Base-by-base conservation (phyloP, 129 eudicot genomes). In the Erigeron canadensis region DNA sequence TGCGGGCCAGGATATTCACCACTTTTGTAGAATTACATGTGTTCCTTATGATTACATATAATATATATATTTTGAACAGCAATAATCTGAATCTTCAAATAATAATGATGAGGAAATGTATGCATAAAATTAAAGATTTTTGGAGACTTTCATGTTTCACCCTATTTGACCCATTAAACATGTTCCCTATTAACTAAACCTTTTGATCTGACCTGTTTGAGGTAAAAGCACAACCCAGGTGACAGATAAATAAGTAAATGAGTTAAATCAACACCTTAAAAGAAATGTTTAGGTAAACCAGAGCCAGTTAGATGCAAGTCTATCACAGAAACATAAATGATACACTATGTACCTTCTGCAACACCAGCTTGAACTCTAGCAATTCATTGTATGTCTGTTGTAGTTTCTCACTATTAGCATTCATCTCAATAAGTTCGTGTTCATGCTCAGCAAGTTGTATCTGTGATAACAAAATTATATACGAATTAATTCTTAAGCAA, bases 381-480 rank as follows among this genome's bases (percentile, higher is more conserved):
- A 93, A 81, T 86, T 93, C 96, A 67, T 87, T 93, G 59, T 83
- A 93, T 62, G 98, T 81, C 57, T 84, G 88, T 63, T 76, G 88
- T 73, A 93, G 81, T 66, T 85, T 89, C 83, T 89, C 98, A 62
- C 95, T 87, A 78, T 93, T 93, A 23, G 84, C 67, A 75, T 89
- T 93, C 96, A 87, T 93, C 86, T 93, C 98, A 47, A 85, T 83
- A 46, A 93, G 84, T 84, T 89, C 98, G 45, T 83, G 90, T 74
- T 93, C 98, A 80, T 89, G 92, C 74, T 93, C 98, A 59, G 81
- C 91, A 47, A 93, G 95, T 85, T 80, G 91, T 66, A 84, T 41
- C 98, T 94, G 80, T 66, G 54, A 78, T 70, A 44, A 63, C 71
- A 9, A 50, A 77, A 42, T 34, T 45, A 45, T 42, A 71, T 48